Percentiles rank a stretch among this genome's conserved stretches.
phyloP scores from a whole-genome alignment of 805 yeast genomes.

The Metschnikowia proteae region DNA sequence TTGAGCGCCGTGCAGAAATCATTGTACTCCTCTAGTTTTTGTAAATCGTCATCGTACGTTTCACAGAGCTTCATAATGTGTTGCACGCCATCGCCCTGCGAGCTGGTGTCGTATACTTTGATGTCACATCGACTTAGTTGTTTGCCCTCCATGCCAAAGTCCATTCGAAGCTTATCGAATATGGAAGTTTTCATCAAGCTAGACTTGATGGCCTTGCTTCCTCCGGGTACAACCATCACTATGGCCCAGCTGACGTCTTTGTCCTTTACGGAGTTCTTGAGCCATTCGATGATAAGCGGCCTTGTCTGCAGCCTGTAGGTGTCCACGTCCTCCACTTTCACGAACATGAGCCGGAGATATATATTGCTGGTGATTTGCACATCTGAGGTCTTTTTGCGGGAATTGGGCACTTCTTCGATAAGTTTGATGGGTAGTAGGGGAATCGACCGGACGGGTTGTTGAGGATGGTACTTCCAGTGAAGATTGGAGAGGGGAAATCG shows the following conservation, averaged over 20 bases:
- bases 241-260: slow-evolving; percentile 59
- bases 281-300: slow-evolving; percentile 81
- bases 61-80: slow-evolving; percentile 35
- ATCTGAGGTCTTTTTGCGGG: slow-evolving; percentile 12
- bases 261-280: slow-evolving; percentile 38
- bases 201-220: slow-evolving; percentile 31
- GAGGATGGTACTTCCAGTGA: slow-evolving; percentile 57
- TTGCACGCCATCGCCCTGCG: slow-evolving; percentile 12
- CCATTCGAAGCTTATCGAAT: slow-evolving; percentile 52
- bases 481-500: slow-evolving; percentile 58
- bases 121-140: slow-evolving; percentile 26
- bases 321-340: slow-evolving; percentile 64
- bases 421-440: slow-evolving; percentile 53
- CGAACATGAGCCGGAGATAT: slow-evolving; percentile 64
- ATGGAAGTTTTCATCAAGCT: slow-evolving; percentile 44
- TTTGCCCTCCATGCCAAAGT: slow-evolving; percentile 44
- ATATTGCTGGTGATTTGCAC: slow-evolving; percentile 31
- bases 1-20: slow-evolving; percentile 44
- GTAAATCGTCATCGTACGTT: slow-evolving; percentile 29
- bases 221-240: slow-evolving; percentile 45
- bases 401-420: slow-evolving; percentile 52
- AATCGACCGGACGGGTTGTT: slow-evolving; percentile 59
- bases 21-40: slow-evolving; percentile 50
- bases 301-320: slow-evolving; percentile 75
- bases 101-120: slow-evolving; percentile 4